Evolutionary conservation across 2,329 filamentous ascomycete genomes (phyloP).

Genomic region (Fusarium sp.): DNA sequence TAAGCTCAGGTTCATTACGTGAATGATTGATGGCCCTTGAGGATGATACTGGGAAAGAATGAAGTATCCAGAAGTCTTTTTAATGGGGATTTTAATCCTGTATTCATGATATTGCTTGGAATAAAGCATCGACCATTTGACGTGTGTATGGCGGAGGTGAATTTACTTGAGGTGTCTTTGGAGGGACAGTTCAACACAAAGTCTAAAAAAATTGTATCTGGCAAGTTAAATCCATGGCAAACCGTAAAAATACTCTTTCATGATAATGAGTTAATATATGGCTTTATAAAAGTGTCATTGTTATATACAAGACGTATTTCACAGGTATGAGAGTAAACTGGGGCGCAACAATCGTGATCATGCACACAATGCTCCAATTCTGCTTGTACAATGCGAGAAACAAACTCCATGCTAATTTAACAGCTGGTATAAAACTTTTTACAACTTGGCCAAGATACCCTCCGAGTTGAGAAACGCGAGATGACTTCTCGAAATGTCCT

Average conservation of each 20-base stretch:
- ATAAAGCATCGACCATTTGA: background rate
- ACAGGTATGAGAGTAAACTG: too few species aligned
- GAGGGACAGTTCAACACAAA: too few species aligned
- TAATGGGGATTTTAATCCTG: background rate
- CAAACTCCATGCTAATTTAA: background rate
- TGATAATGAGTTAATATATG: too few species aligned
- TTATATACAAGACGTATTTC: too few species aligned
- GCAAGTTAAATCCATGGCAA: too few species aligned
- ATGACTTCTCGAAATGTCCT: constrained; percentile 38
- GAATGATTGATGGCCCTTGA: background rate
- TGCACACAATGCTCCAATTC: too few species aligned
- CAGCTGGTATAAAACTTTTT: background rate
- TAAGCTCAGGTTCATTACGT: background rate
- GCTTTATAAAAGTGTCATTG: too few species aligned
- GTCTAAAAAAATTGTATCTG: too few species aligned
- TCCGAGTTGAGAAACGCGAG: constrained; percentile 27
- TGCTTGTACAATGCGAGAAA: background rate
- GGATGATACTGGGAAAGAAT: background rate
- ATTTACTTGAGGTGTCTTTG: too few species aligned
- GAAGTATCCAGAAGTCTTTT: background rate
- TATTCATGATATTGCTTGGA: accelerated
- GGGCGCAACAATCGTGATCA: too few species aligned
- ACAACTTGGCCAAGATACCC: constrained; percentile 32
- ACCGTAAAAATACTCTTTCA: too few species aligned
- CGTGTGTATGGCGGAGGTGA: too few species aligned